Base-by-base conservation (phyloP, 257 asterid species). In the Petunia secreta region DNA sequence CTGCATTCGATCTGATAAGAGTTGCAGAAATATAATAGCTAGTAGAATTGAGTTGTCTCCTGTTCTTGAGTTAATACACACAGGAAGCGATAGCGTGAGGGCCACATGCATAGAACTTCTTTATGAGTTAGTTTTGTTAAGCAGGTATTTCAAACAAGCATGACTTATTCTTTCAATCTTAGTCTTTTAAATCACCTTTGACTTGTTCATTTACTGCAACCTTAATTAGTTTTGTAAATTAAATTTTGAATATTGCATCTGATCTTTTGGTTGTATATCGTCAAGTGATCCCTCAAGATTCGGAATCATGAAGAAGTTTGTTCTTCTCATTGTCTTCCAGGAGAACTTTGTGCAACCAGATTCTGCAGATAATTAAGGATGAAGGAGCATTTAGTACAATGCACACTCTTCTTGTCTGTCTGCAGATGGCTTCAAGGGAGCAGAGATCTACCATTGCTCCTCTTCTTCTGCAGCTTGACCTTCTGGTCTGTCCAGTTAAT, bases 381-480 rank as follows among this genome's bases (percentile, higher is more conserved):
- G 98, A 93, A 87, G 98, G 96, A 86, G 87, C 94, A 59, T 90
- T 89, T 78, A 91, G 93, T 84, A 93, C 93, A 2, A 88, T 89
- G 94, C 98, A 93, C 85, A 86, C 91, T 10, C 90, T 93, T 84
- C 81, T 93, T 80, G 94, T 90, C 81, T 88, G 89, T 83, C 86
- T 93, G 34, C 98, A 91, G 79, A 93, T 91, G 97, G 88, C 93
- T 39, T 89, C 98, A 38, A 87, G 88, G 97, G 96, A 90, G 82
- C 98, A 89, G 85, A 92, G 90, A 79, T 92, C 95, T 53, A 86
- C 89, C 82, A 83, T 88, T 64, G 98, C 98, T n/a, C 80, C 91
- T 54, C 93, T 93, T 74, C 96, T 93, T 80, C 88, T 93, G 76
- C 98, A 91, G 87, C 91, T 93, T 80, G 98, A 93, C 81, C 90